phyloP scores from a whole-genome alignment of 2,329 filamentous ascomycete genomes.

The Botrytis fragariae region DNA sequence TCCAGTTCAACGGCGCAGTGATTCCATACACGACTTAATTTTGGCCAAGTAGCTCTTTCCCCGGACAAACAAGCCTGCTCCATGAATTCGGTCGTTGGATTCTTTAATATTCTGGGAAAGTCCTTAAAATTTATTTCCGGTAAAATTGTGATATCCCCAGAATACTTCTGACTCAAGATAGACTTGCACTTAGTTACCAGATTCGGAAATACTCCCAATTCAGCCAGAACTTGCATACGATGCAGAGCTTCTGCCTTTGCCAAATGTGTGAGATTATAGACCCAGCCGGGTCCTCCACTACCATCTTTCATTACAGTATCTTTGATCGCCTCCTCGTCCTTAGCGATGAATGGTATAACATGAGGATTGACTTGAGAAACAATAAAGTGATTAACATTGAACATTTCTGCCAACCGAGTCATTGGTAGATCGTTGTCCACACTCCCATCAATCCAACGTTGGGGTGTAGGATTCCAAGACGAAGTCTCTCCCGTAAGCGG shows the following conservation, averaged over 20 bases:
- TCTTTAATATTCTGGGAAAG: constrained; percentile 73
- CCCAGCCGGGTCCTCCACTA: constrained; percentile 47
- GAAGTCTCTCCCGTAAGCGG: constrained; percentile 72
- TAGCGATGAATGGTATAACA: constrained; percentile 79
- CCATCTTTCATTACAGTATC: constrained; percentile 40
- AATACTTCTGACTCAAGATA: constrained; percentile 86
- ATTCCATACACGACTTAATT: constrained; percentile 79
- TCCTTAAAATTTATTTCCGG: constrained; percentile 74
- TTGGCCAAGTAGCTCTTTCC: constrained; percentile 88
- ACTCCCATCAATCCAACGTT: constrained; percentile 90
- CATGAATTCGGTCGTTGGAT: constrained; percentile 88
- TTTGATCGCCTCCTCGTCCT: constrained; percentile 58
- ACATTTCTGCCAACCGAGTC: constrained; percentile 86
- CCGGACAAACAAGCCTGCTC: constrained; percentile 70
- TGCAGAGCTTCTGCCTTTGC: constrained; percentile 79
- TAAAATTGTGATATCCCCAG: constrained; percentile 91
- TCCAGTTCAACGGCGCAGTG: constrained; percentile 86
- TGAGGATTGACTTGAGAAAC: constrained; percentile 97
- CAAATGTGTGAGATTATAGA: constrained; percentile 66
- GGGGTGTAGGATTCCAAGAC: constrained; percentile 82
- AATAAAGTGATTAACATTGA: constrained; percentile 98
- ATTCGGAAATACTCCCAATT: constrained; percentile 78
- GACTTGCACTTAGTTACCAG: constrained; percentile 74
- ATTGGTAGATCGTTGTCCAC: constrained; percentile 94
- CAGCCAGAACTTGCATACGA: constrained; percentile 74